Evolutionary conservation across 1,139 yeast genomes (phyloP).

Genomic region (Geotrichum carabidarum): DNA sequence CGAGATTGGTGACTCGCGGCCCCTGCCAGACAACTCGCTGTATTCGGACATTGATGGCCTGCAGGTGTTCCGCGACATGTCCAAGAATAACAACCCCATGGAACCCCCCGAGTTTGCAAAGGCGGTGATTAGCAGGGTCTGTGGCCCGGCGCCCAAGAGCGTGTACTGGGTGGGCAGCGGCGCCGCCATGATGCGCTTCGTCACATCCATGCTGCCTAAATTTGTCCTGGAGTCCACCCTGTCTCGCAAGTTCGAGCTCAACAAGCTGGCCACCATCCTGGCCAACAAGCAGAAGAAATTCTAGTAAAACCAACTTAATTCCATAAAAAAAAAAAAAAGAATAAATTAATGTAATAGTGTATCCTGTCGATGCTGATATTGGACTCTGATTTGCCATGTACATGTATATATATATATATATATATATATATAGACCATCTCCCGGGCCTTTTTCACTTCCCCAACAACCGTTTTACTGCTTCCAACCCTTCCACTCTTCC

Average conservation of each 20-base stretch:
- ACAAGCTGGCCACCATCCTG: slow-evolving; percentile 17
- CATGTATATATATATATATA: no score
- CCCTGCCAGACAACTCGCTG: slow-evolving; percentile 52
- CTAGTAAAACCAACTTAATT: not conserved
- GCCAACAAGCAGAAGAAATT: not conserved
- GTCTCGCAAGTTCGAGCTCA: slow-evolving; percentile 47
- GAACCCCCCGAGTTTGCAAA: slow-evolving; percentile 52
- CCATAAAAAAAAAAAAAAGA: not conserved
- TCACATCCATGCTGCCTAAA: slow-evolving; percentile 45
- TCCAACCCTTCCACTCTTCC: no score
- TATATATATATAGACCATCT: no score
- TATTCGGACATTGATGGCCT: slow-evolving; percentile 48
- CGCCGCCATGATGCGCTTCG: slow-evolving; percentile 40
- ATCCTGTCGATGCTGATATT: no score
- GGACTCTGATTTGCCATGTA: no score
- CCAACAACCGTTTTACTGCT: no score
- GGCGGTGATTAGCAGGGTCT: slow-evolving; percentile 49
- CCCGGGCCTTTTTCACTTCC: no score
- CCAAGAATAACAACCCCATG: slow-evolving; percentile 57
- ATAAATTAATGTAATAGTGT: not conserved
- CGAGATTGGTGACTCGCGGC: slow-evolving; percentile 53
- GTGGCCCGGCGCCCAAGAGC: slow-evolving; percentile 41
- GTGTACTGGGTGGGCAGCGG: slow-evolving; percentile 54
- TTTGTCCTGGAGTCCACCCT: slow-evolving; percentile 46
- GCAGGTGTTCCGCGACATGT: slow-evolving; percentile 54